Percentiles rank a stretch among this genome's conserved stretches.
Conservation (phyloP, 179 eudicot genomes). For the Spinacia oleracea region DNA sequence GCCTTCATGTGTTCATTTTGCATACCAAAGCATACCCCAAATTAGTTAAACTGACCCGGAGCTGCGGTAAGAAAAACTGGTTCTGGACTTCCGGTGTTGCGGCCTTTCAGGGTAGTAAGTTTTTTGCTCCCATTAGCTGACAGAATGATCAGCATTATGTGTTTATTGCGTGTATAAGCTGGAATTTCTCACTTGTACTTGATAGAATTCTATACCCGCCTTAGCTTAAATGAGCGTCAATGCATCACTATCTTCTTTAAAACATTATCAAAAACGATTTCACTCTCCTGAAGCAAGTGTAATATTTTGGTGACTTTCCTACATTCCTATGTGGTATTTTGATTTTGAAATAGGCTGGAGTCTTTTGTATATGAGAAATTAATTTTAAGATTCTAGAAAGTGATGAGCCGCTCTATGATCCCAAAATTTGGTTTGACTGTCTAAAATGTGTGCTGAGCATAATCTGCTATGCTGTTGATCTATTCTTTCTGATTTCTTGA, state of each 20-base stretch:
- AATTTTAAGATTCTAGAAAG: not conserved
- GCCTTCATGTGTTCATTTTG: too few species aligned
- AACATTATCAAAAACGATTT: not conserved
- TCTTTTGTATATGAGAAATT: not conserved
- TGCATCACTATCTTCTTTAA: not conserved
- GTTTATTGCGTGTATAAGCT: not conserved
- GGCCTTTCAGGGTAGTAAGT: not conserved
- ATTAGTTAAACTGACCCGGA: too few species aligned
- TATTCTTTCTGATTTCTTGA: not conserved
- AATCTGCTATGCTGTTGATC: not conserved
- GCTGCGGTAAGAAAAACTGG: too few species aligned
- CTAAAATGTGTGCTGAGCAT: not conserved
- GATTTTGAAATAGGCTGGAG: not conserved
- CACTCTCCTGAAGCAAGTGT: not conserved
- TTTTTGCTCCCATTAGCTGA: not conserved
- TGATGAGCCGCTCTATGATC: not conserved
- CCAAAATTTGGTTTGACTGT: not conserved
- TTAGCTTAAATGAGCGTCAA: too few species aligned
- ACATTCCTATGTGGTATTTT: not conserved
- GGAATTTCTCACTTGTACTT: conserved; percentile 2
- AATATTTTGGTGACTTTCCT: not conserved
- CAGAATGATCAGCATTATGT: not conserved
- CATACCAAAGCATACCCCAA: too few species aligned
- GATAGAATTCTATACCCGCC: not conserved
- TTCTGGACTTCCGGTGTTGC: not conserved